phyloP scores from a whole-genome alignment of 768 basidiomycete genomes.

The Kwoniella bestiolae region DNA sequence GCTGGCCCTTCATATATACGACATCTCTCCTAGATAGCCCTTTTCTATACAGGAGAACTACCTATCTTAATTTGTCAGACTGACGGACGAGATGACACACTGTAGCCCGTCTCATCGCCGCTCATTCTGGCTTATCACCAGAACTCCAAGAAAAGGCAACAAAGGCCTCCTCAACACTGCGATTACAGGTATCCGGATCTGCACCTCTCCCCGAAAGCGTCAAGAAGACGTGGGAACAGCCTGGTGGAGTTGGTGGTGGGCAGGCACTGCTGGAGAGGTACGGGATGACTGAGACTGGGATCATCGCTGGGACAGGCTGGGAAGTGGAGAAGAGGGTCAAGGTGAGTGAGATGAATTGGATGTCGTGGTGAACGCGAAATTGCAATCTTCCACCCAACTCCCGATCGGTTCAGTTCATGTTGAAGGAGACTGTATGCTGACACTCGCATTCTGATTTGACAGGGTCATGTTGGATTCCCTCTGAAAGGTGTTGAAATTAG shows the following conservation, averaged over 20 bases:
- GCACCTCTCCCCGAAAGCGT: constrained; percentile 50
- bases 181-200: constrained; percentile 50
- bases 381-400: no score
- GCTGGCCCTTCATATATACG: neutral
- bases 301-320: constrained; percentile 39
- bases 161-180: constrained; percentile 34
- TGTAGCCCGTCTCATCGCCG: constrained; percentile 37
- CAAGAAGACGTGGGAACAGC: constrained; percentile 45
- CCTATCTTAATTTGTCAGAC: neutral
- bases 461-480: constrained; percentile 52
- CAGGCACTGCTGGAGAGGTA: constrained; percentile 49
- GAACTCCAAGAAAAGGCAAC: constrained; percentile 36
- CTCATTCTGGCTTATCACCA: constrained; percentile 22
- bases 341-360: no score
- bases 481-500: constrained; percentile 43
- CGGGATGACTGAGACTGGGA: constrained; percentile 54
- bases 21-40: neutral
- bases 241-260: constrained; percentile 43
- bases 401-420: no score
- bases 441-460: neutral
- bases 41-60: no score
- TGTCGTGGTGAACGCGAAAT: no score
- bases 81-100: neutral
- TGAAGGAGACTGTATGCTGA: no score
- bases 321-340: constrained; percentile 33